Base-by-base conservation (phyloP, 2,329 filamentous ascomycete genomes). In the Madurella fahalii region DNA sequence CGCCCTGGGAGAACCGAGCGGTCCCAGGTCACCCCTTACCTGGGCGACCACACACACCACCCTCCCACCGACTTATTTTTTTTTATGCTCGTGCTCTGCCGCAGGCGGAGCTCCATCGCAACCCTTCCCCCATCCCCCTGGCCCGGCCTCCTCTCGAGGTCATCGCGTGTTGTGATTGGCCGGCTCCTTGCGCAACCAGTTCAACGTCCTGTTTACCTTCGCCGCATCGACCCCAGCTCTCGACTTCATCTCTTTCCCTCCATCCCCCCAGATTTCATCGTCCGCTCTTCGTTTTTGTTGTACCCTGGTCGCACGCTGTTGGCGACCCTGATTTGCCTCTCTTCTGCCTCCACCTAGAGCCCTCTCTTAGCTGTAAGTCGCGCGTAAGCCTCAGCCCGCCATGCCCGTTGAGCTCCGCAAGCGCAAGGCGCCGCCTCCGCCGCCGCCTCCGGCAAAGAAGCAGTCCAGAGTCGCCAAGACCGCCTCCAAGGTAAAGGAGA, bases 381-480 rank as follows among this genome's bases (percentile, higher is more conserved):
- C 44, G 54, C 46, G 52, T 41, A 50, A 47, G 18, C 25, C 54
- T 34, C 34, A 45, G 50, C 45, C 47, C 63, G 68, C 57, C 52
- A 84, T 84, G 82, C 78, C 80, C 59, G 74, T 79, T 63, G 78
- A 78, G 65, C 74, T 84, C 42, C 77, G 82, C 71, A 84, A 84
- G 73, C 80, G 82, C 74, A 83, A 83, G 71, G 79, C 75, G 64
- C 70, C 73, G 25, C 70, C 75, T 25, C 68, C 73, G 50, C 72
- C 76, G 57, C 72, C 77, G 59, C 72, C 77, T 15, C 71, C 76
- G 18, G 70, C 70, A 37, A 81, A 79, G 71, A 75, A 75, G 66
- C 69, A 72, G 56, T 65, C 62, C n/a, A 64, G 60, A 52, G 53
- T 58, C 53, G 41, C 51, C 44, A 62, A 60, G 49, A 56, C 50